Base-by-base conservation (phyloP, 495 filamentous ascomycete species). In the Xylaria sp. region DNA sequence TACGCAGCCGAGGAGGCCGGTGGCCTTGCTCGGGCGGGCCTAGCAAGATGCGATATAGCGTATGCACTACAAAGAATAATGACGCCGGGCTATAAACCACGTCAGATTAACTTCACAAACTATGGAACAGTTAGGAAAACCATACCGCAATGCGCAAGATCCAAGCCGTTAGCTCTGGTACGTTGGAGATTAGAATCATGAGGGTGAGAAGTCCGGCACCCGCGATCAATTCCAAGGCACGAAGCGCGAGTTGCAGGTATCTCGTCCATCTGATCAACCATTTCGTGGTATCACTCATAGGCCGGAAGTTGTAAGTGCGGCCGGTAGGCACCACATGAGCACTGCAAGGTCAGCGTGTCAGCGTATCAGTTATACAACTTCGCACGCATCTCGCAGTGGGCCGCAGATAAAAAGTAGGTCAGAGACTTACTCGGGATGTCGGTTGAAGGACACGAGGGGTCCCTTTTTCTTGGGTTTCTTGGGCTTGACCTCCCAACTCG, bases 1-100 rank as follows among this genome's bases (percentile, higher is more conserved):
- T 97, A 97, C 69, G 91, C 93, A 11, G 92, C 90, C 7, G 93
- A 91, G 53, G 93, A 94, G 8, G 83, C 90, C 1, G 94, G 88
- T 3, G 93, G 90, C 26, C 93, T 87, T 24, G 80, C 84, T 67
- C 90, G 87, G 0, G 92, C 86, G 33, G 91, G 88, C 24, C 90
- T 86, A 33, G 84, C 82, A 33, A 96, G 88, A 78, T 97, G 93
- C 76, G 91, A 94, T 55, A 95, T 87, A 40, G 85, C 91, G 78
- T 98, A 98, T 7, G 90, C 72, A 0, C 88, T 88, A 75, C 91
- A 89, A 4, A 93, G 70, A 50, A 92, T 85, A 52, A 91, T 92
- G 46, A 93, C 85, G 5, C 88, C 91, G 59, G 93, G 90, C 93
- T 84, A 71, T 53, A 12, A 68, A 48, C 17, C 0, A 37, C 0